phyloP scores from a whole-genome alignment of 169 alveolate species.

The Plasmodium fragile region DNA sequence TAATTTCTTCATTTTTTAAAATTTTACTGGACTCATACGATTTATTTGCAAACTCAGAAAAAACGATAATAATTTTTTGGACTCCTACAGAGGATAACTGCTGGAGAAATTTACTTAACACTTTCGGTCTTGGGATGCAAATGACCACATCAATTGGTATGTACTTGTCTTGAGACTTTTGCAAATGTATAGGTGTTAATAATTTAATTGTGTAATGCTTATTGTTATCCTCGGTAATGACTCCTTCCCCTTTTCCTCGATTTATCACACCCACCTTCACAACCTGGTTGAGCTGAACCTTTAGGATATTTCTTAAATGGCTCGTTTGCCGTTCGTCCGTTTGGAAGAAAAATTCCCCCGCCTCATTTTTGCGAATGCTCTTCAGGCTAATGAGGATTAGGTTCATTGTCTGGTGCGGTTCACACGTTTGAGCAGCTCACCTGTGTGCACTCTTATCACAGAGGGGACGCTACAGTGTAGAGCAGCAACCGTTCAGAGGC shows the following conservation, averaged over 20 bases:
- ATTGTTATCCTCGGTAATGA: conserved; percentile 18
- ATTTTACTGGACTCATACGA: conserved; percentile 66
- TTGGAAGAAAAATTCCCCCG: conserved; percentile 26
- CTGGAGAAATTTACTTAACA: conserved; percentile 37
- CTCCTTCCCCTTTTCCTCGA: conserved; percentile 74
- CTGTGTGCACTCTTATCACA: background rate
- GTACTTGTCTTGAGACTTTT: conserved; percentile 12
- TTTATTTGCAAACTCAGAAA: conserved; percentile 65
- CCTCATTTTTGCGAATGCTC: conserved; percentile 23
- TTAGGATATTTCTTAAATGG: conserved; percentile 63
- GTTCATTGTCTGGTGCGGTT: conserved; percentile 23
- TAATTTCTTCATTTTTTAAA: conserved; percentile 70
- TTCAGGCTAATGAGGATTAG: conserved; percentile 46
- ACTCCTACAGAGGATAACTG: conserved; percentile 71
- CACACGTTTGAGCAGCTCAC: background rate
- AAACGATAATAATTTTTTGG: conserved; percentile 60
- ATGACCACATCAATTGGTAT: conserved; percentile 63
- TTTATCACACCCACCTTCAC: conserved; percentile 69
- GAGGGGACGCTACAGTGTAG: background rate
- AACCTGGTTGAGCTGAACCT: conserved; percentile 26
- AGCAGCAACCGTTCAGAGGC: background rate
- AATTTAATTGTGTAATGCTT: conserved; percentile 29
- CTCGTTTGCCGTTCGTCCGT: conserved; percentile 65
- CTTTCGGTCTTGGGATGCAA: conserved; percentile 71
- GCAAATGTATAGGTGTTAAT: conserved; percentile 55